These are phyloP conservation scores for Paramyrothecium sp. DNA, from an alignment of 2,329 filamentous ascomycete species.

Conservation along the genomic window DNA sequence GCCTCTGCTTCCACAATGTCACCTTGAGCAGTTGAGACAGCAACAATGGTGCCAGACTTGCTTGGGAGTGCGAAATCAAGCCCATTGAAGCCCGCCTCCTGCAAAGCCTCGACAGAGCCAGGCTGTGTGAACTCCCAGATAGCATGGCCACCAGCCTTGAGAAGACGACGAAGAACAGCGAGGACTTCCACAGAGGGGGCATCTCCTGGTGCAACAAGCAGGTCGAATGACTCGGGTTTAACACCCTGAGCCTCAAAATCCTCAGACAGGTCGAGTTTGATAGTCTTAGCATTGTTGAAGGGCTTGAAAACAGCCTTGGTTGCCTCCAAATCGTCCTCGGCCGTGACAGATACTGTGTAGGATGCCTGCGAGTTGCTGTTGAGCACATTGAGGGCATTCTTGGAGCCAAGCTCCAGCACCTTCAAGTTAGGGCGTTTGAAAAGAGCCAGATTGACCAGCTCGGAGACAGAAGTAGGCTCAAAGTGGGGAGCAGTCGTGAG, in stretches of 20 bases:
- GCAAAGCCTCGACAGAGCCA: not conserved
- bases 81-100: not conserved
- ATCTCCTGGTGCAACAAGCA: not conserved
- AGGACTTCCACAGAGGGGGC: not conserved
- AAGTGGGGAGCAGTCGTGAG: constrained; percentile 1
- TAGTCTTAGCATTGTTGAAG: constrained; percentile 6
- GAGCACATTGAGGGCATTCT: constrained; percentile 5
- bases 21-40: not conserved
- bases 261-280: not conserved
- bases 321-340: constrained; percentile 5
- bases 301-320: not conserved
- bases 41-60: not conserved
- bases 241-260: constrained; percentile 3
- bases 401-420: constrained; percentile 15
- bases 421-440: constrained; percentile 23
- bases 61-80: not conserved
- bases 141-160: constrained; percentile 3
- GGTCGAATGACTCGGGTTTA: constrained; percentile 2
- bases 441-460: constrained; percentile 15
- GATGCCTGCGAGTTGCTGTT: constrained; percentile 2
- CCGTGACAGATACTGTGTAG: constrained; percentile 1
- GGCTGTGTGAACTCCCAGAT: constrained; percentile 1
- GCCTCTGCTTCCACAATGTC: not conserved
- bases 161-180: not conserved
- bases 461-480: constrained; percentile 3